These are phyloP conservation scores for Alternaria sp. DNA, from an alignment of 2,329 filamentous ascomycete genomes.

Conservation along the genomic window DNA sequence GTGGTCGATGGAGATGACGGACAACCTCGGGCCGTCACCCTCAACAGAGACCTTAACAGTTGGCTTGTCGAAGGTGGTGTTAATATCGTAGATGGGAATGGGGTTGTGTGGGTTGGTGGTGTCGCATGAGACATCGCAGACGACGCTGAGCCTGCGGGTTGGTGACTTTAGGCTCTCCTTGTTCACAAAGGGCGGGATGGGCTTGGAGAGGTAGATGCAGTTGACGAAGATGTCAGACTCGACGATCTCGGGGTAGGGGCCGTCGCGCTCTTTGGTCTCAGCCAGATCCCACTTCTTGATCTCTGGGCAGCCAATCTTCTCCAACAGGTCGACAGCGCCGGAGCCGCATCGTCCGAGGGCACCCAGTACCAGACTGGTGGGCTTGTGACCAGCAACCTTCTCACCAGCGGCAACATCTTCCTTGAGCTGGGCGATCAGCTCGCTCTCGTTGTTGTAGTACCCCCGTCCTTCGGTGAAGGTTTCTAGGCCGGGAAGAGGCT, in stretches of 20 bases:
- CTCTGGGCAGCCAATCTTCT: conserved; percentile 73
- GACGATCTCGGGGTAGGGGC: conserved; percentile 80
- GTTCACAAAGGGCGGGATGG: conserved; percentile 84
- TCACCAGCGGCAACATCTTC: conserved; percentile 70
- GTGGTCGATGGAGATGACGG: conserved; percentile 71
- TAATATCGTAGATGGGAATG: conserved; percentile 81
- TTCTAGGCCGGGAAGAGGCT: conserved; percentile 69
- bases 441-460: conserved; percentile 74
- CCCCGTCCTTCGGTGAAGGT: conserved; percentile 57
- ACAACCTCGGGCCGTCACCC: conserved; percentile 65
- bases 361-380: conserved; percentile 83
- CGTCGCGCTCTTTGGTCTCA: conserved; percentile 70
- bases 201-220: conserved; percentile 77
- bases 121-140: conserved; percentile 63
- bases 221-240: conserved; percentile 62
- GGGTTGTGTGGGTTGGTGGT: conserved; percentile 75
- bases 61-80: conserved; percentile 88
- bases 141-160: conserved; percentile 75
- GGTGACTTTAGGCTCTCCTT: conserved; percentile 69
- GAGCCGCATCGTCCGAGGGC: conserved; percentile 78
- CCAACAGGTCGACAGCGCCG: conserved; percentile 81
- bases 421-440: conserved; percentile 76
- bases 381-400: conserved; percentile 70
- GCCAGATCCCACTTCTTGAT: conserved; percentile 79
- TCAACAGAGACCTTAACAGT: conserved; percentile 75